Evolutionary conservation across 2,329 filamentous ascomycete genomes (phyloP), one percentile per base, ranked within the genome.

Genomic region (Stagonosporopsis rhizophila): DNA sequence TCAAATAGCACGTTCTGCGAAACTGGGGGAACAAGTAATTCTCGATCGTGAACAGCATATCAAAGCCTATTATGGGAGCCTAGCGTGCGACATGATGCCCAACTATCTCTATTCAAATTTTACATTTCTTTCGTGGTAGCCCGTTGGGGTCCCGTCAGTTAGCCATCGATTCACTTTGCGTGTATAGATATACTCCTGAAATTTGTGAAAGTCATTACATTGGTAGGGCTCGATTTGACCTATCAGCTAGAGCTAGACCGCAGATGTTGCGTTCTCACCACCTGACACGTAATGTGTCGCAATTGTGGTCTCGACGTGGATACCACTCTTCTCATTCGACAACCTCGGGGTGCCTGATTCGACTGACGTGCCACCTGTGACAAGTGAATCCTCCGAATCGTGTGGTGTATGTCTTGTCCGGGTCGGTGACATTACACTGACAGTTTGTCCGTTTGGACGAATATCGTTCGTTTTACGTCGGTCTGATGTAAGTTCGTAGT

Each of bases 401-500:
- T 51, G 41, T 19, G 53, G 41, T 27, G 46, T 56, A 9, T 46
- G 53, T 25, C 14, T 56, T 30, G 35, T 30, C 15, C 35, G 40
- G 19, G 34, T 45, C 32, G 53, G 35, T 19, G 53, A 51, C 41
- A 56, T 37, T 6, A 51, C 53, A 25, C 41, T 56, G 1, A 28
- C 45, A 17, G 28, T 41, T 14, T 56, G 53, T 12, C 41, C 53
- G 8, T 56, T 56, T 15, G 17, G 2, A 7, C 14, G 41, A 9
- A 27, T 60, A 19, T 59, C 54, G 20, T 46, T 59, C 1, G 56
- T 55, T 34, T 49, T 61, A 34, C 60, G 59, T 7, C 58, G 59
- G 15, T 59, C 56, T 22, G 60, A 62, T 9, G 59, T 60, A 35
- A 68, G 62, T 38, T 68, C 65, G 46, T 68, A 68, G 35, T 68